Percentiles rank a stretch among this genome's conserved stretches.
phyloP scores from a whole-genome alignment of 805 yeast genomes.

The Barnettozyma californica region DNA sequence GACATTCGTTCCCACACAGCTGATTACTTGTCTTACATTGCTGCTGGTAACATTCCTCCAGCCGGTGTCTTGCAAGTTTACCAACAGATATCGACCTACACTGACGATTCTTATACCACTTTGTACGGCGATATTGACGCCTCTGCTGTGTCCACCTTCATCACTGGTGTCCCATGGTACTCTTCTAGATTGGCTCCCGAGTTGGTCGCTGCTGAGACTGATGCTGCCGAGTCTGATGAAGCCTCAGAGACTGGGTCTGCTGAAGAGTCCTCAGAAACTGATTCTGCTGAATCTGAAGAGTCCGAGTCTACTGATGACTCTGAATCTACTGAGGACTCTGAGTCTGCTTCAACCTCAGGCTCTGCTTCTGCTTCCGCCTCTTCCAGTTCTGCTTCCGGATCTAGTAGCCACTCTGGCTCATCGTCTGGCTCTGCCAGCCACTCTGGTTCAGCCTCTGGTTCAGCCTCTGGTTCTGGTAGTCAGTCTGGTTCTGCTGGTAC shows the following conservation, averaged over 20 bases:
- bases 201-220: slow-evolving; percentile 12
- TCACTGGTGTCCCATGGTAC: slow-evolving; percentile 31
- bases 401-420: slow-evolving; percentile 31
- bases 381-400: too few relatives aligned
- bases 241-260: slow-evolving; percentile 5
- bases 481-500: slow-evolving; percentile 10
- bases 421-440: slow-evolving; percentile 5
- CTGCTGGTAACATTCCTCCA: slow-evolving; percentile 26
- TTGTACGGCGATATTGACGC: slow-evolving; percentile 25
- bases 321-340: too few relatives aligned
- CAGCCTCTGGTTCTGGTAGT: slow-evolving; percentile 12
- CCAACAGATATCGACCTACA: slow-evolving; percentile 27
- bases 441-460: slow-evolving; percentile 9
- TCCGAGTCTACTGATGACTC: too few relatives aligned
- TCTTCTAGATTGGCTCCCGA: slow-evolving; percentile 15
- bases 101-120: slow-evolving; percentile 30
- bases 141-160: slow-evolving; percentile 22
- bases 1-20: slow-evolving; percentile 17
- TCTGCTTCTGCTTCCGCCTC: too few relatives aligned
- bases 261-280: too few relatives aligned
- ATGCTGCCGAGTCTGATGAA: slow-evolving; percentile 1
- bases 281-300: slow-evolving; percentile 30
- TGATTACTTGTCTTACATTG: slow-evolving; percentile 20
- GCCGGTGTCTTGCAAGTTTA: slow-evolving; percentile 25
- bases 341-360: too few relatives aligned